These are phyloP conservation scores for Euphorbia tirucalli DNA, from an alignment of 345 rosid species.

Conservation along the genomic window DNA sequence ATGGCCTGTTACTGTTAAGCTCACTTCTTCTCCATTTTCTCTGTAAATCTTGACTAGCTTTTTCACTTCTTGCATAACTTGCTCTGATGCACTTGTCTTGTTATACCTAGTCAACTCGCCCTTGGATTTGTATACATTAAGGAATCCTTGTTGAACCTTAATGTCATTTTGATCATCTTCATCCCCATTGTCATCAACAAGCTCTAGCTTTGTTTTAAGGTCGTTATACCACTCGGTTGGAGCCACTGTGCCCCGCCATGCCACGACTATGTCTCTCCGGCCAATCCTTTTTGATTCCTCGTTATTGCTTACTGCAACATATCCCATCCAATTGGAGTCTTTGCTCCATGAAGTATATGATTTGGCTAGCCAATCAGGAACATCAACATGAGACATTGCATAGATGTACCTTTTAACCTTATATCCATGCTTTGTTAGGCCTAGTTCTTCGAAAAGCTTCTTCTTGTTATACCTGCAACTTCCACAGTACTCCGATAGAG, in stretches of 20 bases:
- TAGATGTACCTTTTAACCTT: constrained; percentile 50
- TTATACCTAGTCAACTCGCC: constrained; percentile 51
- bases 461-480: constrained; percentile 52
- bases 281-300: constrained; percentile 44
- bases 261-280: constrained; percentile 55
- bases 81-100: constrained; percentile 53
- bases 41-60: constrained; percentile 30
- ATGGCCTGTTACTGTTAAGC: constrained; percentile 58
- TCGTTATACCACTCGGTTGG: constrained; percentile 63
- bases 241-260: constrained; percentile 70
- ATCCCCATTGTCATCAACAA: constrained; percentile 25
- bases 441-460: constrained; percentile 51
- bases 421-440: constrained; percentile 50
- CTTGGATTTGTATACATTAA: constrained; percentile 48
- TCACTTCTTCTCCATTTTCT: constrained; percentile 48
- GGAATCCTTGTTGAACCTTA: constrained; percentile 57
- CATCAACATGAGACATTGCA: constrained; percentile 62
- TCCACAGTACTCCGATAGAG: constrained; percentile 57
- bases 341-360: constrained; percentile 57
- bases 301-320: constrained; percentile 51
- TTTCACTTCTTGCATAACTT: constrained; percentile 53
- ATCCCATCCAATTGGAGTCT: constrained; percentile 76
- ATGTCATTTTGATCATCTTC: constrained; percentile 19
- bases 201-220: constrained; percentile 39
- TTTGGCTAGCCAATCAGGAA: constrained; percentile 54